A percentile compares a stretch with the other conserved stretches of the same genome.
These are phyloP conservation scores for Asterochloris erici DNA, from an alignment of 139 green algal species.

Conservation along the genomic window DNA sequence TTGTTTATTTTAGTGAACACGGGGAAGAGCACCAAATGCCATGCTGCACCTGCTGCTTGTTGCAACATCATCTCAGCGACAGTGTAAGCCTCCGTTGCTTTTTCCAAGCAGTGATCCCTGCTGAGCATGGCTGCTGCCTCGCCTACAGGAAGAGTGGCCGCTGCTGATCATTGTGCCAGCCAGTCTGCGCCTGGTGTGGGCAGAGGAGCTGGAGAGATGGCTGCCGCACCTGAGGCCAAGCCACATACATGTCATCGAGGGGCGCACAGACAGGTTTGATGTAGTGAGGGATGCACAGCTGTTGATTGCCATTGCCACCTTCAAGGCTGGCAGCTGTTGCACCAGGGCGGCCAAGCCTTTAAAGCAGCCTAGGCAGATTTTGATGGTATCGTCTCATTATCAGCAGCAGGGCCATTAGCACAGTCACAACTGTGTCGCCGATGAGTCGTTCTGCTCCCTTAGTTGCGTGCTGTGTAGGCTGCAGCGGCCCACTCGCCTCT, in stretches of 20 bases:
- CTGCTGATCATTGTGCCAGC: conserved; percentile 88
- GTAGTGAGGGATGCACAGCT: not conserved
- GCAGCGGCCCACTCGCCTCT: no score
- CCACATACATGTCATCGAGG: conserved; percentile 72
- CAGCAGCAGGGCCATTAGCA: no score
- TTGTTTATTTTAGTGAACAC: no score
- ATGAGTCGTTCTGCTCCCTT: no score
- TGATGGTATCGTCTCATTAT: no score
- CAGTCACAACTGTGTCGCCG: no score
- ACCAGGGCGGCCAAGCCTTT: no score
- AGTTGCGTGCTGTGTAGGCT: no score
- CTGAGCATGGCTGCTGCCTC: not conserved
- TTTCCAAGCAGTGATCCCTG: not conserved
- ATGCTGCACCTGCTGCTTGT: no score
- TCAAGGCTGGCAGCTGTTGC: not conserved
- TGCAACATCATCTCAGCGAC: no score
- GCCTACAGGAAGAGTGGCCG: conserved; percentile 79
- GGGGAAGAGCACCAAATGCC: no score
- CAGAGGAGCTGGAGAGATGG: conserved; percentile 94
- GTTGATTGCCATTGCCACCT: not conserved
- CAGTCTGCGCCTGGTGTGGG: conserved; percentile 86
- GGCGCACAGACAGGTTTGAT: conserved; percentile 46
- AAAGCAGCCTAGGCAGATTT: not conserved
- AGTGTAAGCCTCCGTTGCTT: no score
- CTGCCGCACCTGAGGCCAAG: conserved; percentile 74